Evolutionary conservation across 805 yeast species (phyloP).

Genomic region (Lipomyces yamadae): DNA sequence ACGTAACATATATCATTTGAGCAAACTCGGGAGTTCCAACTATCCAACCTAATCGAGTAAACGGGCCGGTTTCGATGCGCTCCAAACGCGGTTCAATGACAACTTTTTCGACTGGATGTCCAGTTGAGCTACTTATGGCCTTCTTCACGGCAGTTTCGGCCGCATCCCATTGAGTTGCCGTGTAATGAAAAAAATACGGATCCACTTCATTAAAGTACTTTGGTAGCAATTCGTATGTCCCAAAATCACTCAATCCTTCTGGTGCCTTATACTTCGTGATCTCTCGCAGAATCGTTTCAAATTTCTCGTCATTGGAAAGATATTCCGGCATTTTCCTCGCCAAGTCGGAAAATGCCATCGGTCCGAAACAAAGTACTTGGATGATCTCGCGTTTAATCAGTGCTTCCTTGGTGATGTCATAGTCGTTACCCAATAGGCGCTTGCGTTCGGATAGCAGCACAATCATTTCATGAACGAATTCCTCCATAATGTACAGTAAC

Average conservation of each 20-base stretch:
- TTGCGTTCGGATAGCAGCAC: slow-evolving; percentile 70
- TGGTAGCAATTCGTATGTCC: slow-evolving; percentile 70
- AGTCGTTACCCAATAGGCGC: slow-evolving; percentile 56
- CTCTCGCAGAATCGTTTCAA: slow-evolving; percentile 63
- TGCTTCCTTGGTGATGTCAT: slow-evolving; percentile 48
- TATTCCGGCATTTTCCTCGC: slow-evolving; percentile 75
- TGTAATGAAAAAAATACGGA: slow-evolving; percentile 80
- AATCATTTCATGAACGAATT: slow-evolving; percentile 70
- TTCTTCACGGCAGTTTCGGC: slow-evolving; percentile 69
- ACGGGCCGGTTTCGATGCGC: slow-evolving; percentile 43
- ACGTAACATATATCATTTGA: slow-evolving; percentile 33
- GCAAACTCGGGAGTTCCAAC: slow-evolving; percentile 39
- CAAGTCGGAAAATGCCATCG: slow-evolving; percentile 71
- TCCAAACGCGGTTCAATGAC: slow-evolving; percentile 60
- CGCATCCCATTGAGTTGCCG: slow-evolving; percentile 80
- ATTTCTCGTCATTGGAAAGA: slow-evolving; percentile 69
- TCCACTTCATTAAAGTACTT: slow-evolving; percentile 62
- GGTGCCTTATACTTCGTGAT: slow-evolving; percentile 70
- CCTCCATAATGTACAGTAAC: slow-evolving; percentile 73
- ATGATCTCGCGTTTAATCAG: slow-evolving; percentile 72
- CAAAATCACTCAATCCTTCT: slow-evolving; percentile 59
- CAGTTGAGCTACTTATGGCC: slow-evolving; percentile 50
- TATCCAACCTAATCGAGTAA: slow-evolving; percentile 39
- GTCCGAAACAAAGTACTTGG: slow-evolving; percentile 79
- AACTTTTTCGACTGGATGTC: slow-evolving; percentile 53